Evolutionary conservation across 306 rosid species (phyloP), one percentile per base, ranked within the genome.

Genomic region (Sophora flavescens): DNA sequence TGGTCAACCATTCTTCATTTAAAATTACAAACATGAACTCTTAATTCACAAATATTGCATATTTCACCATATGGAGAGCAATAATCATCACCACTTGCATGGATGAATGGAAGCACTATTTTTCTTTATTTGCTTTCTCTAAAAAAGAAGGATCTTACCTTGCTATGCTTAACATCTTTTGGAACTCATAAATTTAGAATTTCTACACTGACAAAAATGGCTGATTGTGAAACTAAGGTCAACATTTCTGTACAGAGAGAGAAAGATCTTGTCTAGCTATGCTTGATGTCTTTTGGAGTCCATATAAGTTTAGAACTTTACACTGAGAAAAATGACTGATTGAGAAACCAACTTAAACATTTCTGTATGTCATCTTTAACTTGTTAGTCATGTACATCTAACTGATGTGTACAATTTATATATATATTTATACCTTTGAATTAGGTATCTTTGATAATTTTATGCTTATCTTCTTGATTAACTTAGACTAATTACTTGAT

Each of bases 11-110:
- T 0, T 51, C 16, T 38, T 39, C 62, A 81, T 61, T 69, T 6
- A 38, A 50, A 18, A 63, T 58, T 47, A 7, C 66, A 48, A 38
- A 66, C 13, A 32, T 30, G 52, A 33, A 41, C 53, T 41, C 15
- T 50, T 45, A 15, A 42, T 44, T 32, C 44, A 33, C 62, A 79
- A 54, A 42, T 33, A 72, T 72, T 53, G 50, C 6, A 32, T 26
- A 63, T 77, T 53, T 72, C 7, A 16, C 45, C 39, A 35, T 64
- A 13, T 36, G 7, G 18, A 61, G 12, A 61, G 30, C 39, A 62
- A 36, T 56, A 39, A 22, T 71, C 77, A 52, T 71, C 59, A 59
- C 3, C 62, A 68, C 3, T 51, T 32, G 33, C 32, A 67, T 14
- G 16, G 48, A 48, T 59, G 6, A 67, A 74, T 33, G 15, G 48